Evolutionary conservation across 1,284 basidiomycete species (phyloP).

Genomic region (Boletus semigastroideus): DNA sequence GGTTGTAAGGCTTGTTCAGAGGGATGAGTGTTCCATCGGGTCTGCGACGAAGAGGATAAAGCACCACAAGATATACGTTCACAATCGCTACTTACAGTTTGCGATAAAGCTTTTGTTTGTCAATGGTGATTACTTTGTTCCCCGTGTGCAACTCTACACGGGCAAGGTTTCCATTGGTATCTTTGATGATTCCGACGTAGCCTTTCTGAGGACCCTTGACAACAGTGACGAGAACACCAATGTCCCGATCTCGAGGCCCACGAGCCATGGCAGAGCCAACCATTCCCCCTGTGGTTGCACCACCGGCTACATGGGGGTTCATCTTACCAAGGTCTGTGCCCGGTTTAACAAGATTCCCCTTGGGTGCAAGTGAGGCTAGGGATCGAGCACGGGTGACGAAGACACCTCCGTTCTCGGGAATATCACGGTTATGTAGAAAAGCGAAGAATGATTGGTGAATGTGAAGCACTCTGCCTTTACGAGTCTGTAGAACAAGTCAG

Average conservation of each 20-base stretch:
- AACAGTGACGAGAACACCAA: slow-evolving; percentile 80
- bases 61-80: not conserved
- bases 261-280: slow-evolving; percentile 76
- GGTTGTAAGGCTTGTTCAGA: slow-evolving; percentile 37
- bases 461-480: slow-evolving; percentile 93
- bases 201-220: slow-evolving; percentile 92
- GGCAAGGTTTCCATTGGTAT: slow-evolving; percentile 85
- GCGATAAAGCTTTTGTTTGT: slow-evolving; percentile 76
- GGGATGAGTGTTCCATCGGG: slow-evolving; percentile 55
- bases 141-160: slow-evolving; percentile 91
- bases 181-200: slow-evolving; percentile 91
- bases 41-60: slow-evolving; percentile 33
- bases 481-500: slow-evolving; percentile 46
- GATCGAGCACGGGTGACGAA: slow-evolving; percentile 87
- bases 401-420: slow-evolving; percentile 89
- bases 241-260: slow-evolving; percentile 78
- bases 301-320: slow-evolving; percentile 79
- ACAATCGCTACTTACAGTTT: slow-evolving; percentile 64
- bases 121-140: slow-evolving; percentile 88
- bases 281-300: slow-evolving; percentile 69
- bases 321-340: slow-evolving; percentile 89
- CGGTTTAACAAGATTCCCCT: slow-evolving; percentile 66
- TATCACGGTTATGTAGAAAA: slow-evolving; percentile 92
- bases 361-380: slow-evolving; percentile 83
- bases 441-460: slow-evolving; percentile 95